A percentile compares a stretch with the other conserved stretches of the same genome.
Conservation (phyloP, 768 basidiomycete species). For the Cytidiella melzeri region DNA sequence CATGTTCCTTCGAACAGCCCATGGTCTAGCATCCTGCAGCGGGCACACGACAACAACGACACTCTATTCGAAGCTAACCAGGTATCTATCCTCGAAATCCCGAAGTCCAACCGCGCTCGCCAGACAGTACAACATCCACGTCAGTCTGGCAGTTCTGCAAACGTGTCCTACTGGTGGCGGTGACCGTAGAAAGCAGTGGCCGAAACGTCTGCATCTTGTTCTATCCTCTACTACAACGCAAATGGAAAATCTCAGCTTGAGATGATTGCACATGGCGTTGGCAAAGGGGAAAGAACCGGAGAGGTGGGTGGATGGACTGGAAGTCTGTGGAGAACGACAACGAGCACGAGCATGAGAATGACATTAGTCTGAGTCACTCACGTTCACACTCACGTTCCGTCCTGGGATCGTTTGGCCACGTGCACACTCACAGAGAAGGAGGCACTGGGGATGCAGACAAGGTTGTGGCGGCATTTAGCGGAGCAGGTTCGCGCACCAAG, state of each 20-base stretch:
- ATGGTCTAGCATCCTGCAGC: no score
- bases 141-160: no score
- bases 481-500: slow-evolving; percentile 46
- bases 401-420: slow-evolving; percentile 52
- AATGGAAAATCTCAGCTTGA: slow-evolving; percentile 5
- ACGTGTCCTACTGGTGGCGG: no score
- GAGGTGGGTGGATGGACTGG: slow-evolving; percentile 1
- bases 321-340: slow-evolving; percentile 18
- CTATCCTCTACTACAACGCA: no score
- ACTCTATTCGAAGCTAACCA: no score
- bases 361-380: slow-evolving; percentile 41
- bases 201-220: no score
- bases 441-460: slow-evolving; percentile 57
- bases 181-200: no score
- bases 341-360: slow-evolving; percentile 23
- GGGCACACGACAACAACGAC: no score
- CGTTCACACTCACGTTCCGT: slow-evolving; percentile 60
- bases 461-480: slow-evolving; percentile 61
- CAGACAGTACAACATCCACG: no score
- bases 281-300: slow-evolving; percentile 23
- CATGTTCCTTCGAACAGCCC: no score
- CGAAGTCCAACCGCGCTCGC: no score
- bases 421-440: slow-evolving; percentile 57
- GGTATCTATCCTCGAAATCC: no score
- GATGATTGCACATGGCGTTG: slow-evolving; percentile 9